phyloP scores from a whole-genome alignment of 257 asterid species.

The Solanum sitiens region DNA sequence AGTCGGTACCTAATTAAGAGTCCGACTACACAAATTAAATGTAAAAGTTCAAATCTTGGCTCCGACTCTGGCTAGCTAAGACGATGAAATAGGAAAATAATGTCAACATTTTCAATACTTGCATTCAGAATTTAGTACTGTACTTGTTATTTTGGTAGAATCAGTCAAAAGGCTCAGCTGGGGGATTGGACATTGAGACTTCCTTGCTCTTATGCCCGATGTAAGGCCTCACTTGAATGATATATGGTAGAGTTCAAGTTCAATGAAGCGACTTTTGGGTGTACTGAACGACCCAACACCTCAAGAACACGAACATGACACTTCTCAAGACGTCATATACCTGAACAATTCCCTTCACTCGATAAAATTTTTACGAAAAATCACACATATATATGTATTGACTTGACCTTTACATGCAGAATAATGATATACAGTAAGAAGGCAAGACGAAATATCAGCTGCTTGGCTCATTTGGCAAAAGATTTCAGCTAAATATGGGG shows the following conservation, averaged over 20 bases:
- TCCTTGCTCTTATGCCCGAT: background rate
- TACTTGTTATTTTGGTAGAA: background rate
- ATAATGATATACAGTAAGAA: background rate
- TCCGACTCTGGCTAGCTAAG: background rate
- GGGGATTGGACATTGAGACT: background rate
- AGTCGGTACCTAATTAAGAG: background rate
- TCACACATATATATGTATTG: background rate
- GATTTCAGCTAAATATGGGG: background rate
- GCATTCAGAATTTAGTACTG: background rate
- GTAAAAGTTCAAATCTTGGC: background rate
- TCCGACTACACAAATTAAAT: background rate
- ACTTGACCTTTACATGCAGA: background rate
- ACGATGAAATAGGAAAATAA: conserved; percentile 14
- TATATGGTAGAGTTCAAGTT: background rate
- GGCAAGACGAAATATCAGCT: background rate
- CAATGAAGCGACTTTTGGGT: background rate
- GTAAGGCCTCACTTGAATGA: background rate
- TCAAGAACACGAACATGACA: background rate
- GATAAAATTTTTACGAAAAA: background rate
- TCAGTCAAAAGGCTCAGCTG: background rate
- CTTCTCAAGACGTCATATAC: background rate
- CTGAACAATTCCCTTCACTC: background rate
- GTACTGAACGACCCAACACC: background rate
- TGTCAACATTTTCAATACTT: background rate
- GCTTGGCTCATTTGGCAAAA: background rate